These are phyloP conservation scores for Microcos paniculata DNA, from an alignment of 345 rosid species.

Conservation along the genomic window DNA sequence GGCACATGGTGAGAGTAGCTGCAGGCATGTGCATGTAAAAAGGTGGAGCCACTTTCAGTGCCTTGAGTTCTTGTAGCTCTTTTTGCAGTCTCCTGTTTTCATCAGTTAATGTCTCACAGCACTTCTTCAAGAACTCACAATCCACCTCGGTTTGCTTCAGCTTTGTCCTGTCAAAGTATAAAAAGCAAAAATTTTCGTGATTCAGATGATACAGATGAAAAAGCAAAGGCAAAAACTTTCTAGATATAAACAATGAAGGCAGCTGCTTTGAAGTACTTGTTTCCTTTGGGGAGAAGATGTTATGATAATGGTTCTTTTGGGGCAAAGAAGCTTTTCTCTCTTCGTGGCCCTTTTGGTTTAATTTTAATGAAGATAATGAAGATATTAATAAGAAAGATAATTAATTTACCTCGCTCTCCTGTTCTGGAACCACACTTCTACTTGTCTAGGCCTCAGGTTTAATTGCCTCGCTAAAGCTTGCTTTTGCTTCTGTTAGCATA, in stretches of 20 bases:
- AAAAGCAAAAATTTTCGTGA: background rate
- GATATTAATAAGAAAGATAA: too few species aligned
- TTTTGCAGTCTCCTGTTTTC: conserved; percentile 94
- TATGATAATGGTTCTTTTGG: background rate
- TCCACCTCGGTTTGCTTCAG: conserved; percentile 99
- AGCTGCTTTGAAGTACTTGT: conserved; percentile 8
- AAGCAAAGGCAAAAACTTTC: background rate
- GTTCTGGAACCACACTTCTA: conserved; percentile 99
- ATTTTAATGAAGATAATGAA: too few species aligned
- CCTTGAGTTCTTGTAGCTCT: conserved; percentile 79
- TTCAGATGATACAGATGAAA: background rate
- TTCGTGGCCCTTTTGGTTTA: conserved; percentile 10
- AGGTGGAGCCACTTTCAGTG: conserved; percentile 54
- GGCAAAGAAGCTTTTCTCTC: background rate
- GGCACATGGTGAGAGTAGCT: conserved; percentile 74
- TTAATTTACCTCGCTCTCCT: conserved; percentile 88
- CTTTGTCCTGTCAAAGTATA: conserved; percentile 64
- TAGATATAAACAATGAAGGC: background rate
- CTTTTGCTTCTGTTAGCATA: conserved; percentile 76
- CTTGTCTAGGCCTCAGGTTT: conserved; percentile 89
- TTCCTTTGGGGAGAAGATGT: background rate
- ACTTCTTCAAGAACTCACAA: conserved; percentile 84
- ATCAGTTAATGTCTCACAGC: conserved; percentile 84
- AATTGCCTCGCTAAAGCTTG: conserved; percentile 87
- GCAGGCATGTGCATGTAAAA: conserved; percentile 83